phyloP scores from a whole-genome alignment of 2,329 filamentous ascomycete species.

The Zymoseptoria tritici region DNA sequence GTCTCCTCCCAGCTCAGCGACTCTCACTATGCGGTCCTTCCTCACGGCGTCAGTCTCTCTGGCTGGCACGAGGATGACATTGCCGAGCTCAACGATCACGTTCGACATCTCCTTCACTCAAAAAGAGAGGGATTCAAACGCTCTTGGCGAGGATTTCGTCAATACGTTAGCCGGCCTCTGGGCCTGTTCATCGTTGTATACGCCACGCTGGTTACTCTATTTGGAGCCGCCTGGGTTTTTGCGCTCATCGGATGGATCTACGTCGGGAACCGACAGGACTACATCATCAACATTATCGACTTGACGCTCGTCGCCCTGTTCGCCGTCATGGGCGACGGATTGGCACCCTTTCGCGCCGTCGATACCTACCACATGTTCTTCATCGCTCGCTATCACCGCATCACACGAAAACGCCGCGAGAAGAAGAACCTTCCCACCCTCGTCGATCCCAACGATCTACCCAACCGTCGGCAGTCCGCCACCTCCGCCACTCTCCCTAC shows the following conservation, averaged over 20 bases:
- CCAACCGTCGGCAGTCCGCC: slow-evolving; percentile 31
- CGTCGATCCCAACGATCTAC: slow-evolving; percentile 63
- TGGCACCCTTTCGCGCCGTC: slow-evolving; percentile 64
- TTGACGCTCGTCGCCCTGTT: slow-evolving; percentile 56
- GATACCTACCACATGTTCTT: slow-evolving; percentile 86
- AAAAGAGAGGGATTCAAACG: slow-evolving; percentile 72
- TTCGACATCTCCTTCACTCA: slow-evolving; percentile 81
- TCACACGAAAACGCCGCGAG: slow-evolving; percentile 57
- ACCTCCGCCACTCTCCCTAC: background rate
- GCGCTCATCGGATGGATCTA: slow-evolving; percentile 85
- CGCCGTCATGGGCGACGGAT: slow-evolving; percentile 54
- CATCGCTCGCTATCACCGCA: slow-evolving; percentile 63
- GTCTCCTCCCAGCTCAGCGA: slow-evolving; percentile 63
- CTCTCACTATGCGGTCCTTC: slow-evolving; percentile 70
- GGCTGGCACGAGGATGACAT: slow-evolving; percentile 72
- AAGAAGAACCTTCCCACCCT: slow-evolving; percentile 55
- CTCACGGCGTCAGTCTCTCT: slow-evolving; percentile 62
- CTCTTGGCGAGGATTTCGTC: slow-evolving; percentile 67
- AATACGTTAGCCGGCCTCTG: slow-evolving; percentile 67
- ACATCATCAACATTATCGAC: slow-evolving; percentile 48
- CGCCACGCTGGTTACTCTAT: slow-evolving; percentile 72
- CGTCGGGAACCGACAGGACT: slow-evolving; percentile 63
- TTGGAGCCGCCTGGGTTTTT: slow-evolving; percentile 82
- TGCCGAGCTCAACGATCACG: slow-evolving; percentile 72
- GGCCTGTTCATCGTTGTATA: slow-evolving; percentile 81